Evolutionary conservation across 805 yeast genomes (phyloP).

Genomic region (Candida easanensis): DNA sequence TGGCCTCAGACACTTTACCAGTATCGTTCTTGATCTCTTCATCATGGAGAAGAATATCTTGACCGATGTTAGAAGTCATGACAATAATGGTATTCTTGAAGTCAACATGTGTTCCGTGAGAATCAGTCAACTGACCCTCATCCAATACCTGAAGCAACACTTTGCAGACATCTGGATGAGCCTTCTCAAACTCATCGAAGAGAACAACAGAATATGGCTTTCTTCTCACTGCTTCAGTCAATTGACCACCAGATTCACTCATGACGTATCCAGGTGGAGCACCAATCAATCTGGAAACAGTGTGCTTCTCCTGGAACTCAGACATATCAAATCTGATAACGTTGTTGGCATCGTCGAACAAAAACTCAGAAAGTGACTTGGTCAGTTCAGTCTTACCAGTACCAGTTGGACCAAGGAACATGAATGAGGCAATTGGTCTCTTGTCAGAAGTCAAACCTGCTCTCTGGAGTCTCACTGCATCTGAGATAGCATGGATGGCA

Average conservation of each 20-base stretch:
- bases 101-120: constrained; percentile 92
- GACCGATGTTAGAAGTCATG: constrained; percentile 97
- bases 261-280: constrained; percentile 99
- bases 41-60: constrained; percentile 76
- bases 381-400: constrained; percentile 97
- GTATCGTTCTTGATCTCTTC: constrained; percentile 46
- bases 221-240: constrained; percentile 93
- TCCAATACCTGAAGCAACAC: constrained; percentile 87
- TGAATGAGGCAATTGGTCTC: constrained; percentile 93
- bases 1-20: constrained; percentile 52
- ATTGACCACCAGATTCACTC: constrained; percentile 89
- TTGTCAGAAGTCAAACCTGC: constrained; percentile 95
- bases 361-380: constrained; percentile 85
- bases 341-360: constrained; percentile 84
- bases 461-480: constrained; percentile 93
- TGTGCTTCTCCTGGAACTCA: constrained; percentile 93
- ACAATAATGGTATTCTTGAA: constrained; percentile 93
- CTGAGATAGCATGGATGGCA: constrained; percentile 85
- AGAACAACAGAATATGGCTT: constrained; percentile 91
- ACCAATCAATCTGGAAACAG: constrained; percentile 88
- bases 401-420: constrained; percentile 98
- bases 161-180: constrained; percentile 94
- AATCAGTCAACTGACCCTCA: constrained; percentile 92
- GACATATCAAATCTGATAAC: constrained; percentile 96
- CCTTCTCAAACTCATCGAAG: constrained; percentile 96